Base-by-base conservation (phyloP, 148 eudicot genomes). In the Fagopyrum homotropicum region DNA sequence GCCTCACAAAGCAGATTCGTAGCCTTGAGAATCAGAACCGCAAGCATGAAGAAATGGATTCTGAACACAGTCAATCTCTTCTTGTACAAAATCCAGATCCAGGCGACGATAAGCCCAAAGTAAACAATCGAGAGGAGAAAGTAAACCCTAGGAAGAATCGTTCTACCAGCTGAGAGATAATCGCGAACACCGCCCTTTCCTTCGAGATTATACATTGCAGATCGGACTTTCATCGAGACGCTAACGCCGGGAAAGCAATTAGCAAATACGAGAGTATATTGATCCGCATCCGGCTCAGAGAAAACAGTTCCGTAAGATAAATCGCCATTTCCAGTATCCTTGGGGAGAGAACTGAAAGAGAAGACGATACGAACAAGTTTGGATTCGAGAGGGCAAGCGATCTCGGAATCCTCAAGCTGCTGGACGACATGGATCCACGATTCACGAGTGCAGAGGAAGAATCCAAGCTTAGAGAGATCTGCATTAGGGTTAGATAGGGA, bases 31-130 rank as follows among this genome's bases (percentile, higher is more conserved):
- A 84, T n/a, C 14, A 89, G 82, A 19, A 91, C 91, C 0, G 86
- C 88, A 14, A 85, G 82, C 96, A 91, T 91, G 74, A 91, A 87
- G 77, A 89, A 76, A 76, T 91, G 96, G 48, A 91, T 91, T 8
- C 82, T 22, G 59, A 75, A 83, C 0, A 80, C 93, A 1, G 93
- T 85, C 69, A 74, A 52, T 5, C 84, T 59, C 79, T 91, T 91
- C 75, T 81, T 82, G 66, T 79, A 83, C 5, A 87, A 63, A 2
- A 86, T 54, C 4, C 9, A 57, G 2, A 87, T 57, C 96, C 93
- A 91, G 50, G 77, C 45, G 50, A 68, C 76, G 0, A 78, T 70
- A 12, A 91, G 19, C 0, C 45, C 30, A 63, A 84, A 84, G 79
- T 89, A 91, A 3, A 83, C 12, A 0, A 89, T 5, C 0, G 89